Percentiles rank a stretch among this genome's conserved stretches.
These are phyloP conservation scores for Rhodosporidiobolus sp. DNA, from an alignment of 768 basidiomycete species.

Conservation along the genomic window DNA sequence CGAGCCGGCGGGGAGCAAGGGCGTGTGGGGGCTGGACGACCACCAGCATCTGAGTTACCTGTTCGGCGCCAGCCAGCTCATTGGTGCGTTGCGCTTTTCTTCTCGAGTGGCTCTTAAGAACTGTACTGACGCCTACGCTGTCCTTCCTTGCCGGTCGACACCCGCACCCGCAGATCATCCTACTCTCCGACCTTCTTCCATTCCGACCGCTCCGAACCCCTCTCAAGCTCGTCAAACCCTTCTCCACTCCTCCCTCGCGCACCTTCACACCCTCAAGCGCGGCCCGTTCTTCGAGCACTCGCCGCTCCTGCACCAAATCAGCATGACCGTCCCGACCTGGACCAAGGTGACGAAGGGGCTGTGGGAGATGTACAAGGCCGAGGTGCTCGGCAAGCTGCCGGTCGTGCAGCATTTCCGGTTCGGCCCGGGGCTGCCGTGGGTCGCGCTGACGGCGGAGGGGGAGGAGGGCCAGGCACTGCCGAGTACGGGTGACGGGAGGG, in stretches of 20 bases:
- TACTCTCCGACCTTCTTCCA: conserved; percentile 37
- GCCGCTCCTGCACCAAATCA: conserved; percentile 84
- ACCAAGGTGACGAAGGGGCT: conserved; percentile 52
- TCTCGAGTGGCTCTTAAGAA: conserved; percentile 21
- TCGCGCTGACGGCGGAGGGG: no score
- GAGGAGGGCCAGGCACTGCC: not conserved
- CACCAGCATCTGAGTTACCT: conserved; percentile 70
- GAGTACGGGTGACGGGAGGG: conserved; percentile 20
- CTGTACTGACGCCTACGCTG: not conserved
- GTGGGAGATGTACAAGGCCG: conserved; percentile 95
- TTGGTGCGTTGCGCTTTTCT: conserved; percentile 47
- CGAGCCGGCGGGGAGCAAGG: conserved; percentile 96
- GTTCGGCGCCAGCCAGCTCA: conserved; percentile 83
- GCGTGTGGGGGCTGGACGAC: conserved; percentile 82
- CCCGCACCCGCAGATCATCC: conserved; percentile 30
- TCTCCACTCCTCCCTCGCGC: conserved; percentile 72
- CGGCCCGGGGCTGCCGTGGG: conserved; percentile 64
- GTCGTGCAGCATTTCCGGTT: conserved; percentile 92
- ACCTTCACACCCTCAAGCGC: conserved; percentile 66
- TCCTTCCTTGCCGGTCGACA: no score
- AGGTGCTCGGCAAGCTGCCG: conserved; percentile 87
- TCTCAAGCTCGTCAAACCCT: conserved; percentile 58
- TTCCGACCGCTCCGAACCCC: conserved; percentile 55
- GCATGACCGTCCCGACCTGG: conserved; percentile 52
- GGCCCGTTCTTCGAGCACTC: conserved; percentile 40